A percentile compares a stretch with the other conserved stretches of the same genome.
Conservation (phyloP, 805 yeast genomes). For the Wickerhamomyces sydowiorum region DNA sequence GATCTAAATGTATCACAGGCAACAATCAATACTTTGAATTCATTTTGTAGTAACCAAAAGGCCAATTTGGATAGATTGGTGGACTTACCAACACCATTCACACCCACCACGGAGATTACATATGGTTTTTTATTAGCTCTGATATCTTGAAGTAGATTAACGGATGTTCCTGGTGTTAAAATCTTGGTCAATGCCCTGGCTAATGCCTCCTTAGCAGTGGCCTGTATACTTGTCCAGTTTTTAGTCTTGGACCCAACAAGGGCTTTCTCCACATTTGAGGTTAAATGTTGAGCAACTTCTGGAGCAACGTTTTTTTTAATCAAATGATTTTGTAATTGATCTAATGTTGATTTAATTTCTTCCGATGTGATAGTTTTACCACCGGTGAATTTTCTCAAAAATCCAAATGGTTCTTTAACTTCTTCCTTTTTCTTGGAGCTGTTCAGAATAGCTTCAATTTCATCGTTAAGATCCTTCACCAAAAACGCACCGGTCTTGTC, state of each 20-base stretch:
- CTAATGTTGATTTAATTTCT: constrained; percentile 61
- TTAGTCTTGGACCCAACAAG: constrained; percentile 69
- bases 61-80: constrained; percentile 92
- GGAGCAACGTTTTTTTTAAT: constrained; percentile 89
- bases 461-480: constrained; percentile 55
- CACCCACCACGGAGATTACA: constrained; percentile 96
- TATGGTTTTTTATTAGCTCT: constrained; percentile 49
- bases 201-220: constrained; percentile 63
- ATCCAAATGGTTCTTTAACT: constrained; percentile 43
- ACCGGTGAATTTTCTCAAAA: constrained; percentile 57
- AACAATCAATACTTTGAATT: constrained; percentile 79
- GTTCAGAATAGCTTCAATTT: constrained; percentile 36
- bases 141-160: constrained; percentile 80
- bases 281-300: constrained; percentile 70
- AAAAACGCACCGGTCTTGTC: constrained; percentile 53
- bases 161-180: constrained; percentile 86
- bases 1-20: constrained; percentile 98
- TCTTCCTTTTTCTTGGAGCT: constrained; percentile 21
- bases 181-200: constrained; percentile 63
- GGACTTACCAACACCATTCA: constrained; percentile 96
- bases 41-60: constrained; percentile 90
- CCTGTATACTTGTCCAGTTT: constrained; percentile 66
- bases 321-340: constrained; percentile 66
- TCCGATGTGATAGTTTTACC: constrained; percentile 59
- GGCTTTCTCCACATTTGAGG: constrained; percentile 63